Evolutionary conservation across 2,329 filamentous ascomycete genomes (phyloP).

Genomic region (Penicillium sp.): DNA sequence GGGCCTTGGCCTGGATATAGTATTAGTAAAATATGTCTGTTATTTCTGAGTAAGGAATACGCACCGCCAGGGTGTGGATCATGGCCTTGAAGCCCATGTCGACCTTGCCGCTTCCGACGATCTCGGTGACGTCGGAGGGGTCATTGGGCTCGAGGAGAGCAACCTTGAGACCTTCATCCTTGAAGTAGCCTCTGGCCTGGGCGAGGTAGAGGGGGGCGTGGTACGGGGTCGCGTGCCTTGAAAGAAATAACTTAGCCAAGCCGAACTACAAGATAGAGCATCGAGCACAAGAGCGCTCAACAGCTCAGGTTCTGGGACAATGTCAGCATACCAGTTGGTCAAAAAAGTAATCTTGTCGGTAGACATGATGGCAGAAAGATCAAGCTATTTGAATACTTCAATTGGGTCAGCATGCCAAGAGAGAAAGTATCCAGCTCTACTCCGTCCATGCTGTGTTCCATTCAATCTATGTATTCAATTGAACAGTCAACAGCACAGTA

Average conservation of each 20-base stretch:
- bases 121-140: slow-evolving; percentile 78
- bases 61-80: slow-evolving; percentile 75
- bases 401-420: slow-evolving; percentile 33
- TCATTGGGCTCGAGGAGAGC: slow-evolving; percentile 76
- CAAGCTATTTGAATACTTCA: slow-evolving; percentile 28
- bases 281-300: neutral
- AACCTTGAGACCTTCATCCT: slow-evolving; percentile 74
- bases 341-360: slow-evolving; percentile 84
- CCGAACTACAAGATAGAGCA: slow-evolving; percentile 3
- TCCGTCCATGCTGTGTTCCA: neutral
- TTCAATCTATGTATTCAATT: slow-evolving; percentile 4
- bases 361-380: slow-evolving; percentile 60
- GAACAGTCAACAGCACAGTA: slow-evolving; percentile 4
- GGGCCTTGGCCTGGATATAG: slow-evolving; percentile 65
- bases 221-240: slow-evolving; percentile 78
- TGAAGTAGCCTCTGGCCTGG: slow-evolving; percentile 72
- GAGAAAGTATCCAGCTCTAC: slow-evolving; percentile 14
- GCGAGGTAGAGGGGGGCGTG: slow-evolving; percentile 76
- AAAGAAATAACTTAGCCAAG: slow-evolving; percentile 31
- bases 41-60: slow-evolving; percentile 18
- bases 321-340: slow-evolving; percentile 69
- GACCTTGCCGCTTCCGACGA: slow-evolving; percentile 73
- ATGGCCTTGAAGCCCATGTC: slow-evolving; percentile 81
- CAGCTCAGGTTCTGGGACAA: slow-evolving; percentile 1
- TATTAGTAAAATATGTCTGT: slow-evolving; percentile 6